These are phyloP conservation scores for Trichophyton verrucosum DNA, from an alignment of 2,329 filamentous ascomycete genomes.

Conservation along the genomic window DNA sequence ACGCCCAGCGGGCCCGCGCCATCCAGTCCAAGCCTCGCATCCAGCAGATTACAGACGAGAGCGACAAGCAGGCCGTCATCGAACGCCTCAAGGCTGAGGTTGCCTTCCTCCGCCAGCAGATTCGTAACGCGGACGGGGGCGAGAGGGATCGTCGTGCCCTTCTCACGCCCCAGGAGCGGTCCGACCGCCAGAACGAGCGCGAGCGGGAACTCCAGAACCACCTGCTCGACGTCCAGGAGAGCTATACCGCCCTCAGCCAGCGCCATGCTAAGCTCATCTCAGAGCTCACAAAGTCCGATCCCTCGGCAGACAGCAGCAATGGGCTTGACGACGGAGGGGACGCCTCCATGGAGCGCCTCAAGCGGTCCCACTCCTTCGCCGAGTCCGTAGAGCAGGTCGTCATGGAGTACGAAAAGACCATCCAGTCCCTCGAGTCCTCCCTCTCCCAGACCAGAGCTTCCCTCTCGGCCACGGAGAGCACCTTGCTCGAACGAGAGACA, in stretches of 20 bases:
- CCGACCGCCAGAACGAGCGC: slow-evolving; percentile 67
- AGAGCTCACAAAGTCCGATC: slow-evolving; percentile 62
- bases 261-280: slow-evolving; percentile 92
- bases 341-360: slow-evolving; percentile 76
- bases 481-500: slow-evolving; percentile 79
- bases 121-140: slow-evolving; percentile 64
- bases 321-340: slow-evolving; percentile 48
- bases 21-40: slow-evolving; percentile 98
- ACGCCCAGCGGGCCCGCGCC: slow-evolving; percentile 85
- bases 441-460: slow-evolving; percentile 77
- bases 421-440: slow-evolving; percentile 82
- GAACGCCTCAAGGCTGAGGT: slow-evolving; percentile 90
- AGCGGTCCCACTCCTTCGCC: slow-evolving; percentile 90
- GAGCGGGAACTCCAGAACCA: slow-evolving; percentile 90
- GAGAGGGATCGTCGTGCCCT: slow-evolving; percentile 40
- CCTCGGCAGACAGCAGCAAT: too few species aligned
- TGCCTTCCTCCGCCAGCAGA: slow-evolving; percentile 83
- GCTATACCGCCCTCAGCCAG: slow-evolving; percentile 79
- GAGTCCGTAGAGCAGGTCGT: slow-evolving; percentile 94
- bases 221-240: slow-evolving; percentile 82
- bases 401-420: slow-evolving; percentile 96
- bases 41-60: slow-evolving; percentile 75
- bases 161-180: slow-evolving; percentile 53
- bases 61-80: slow-evolving; percentile 86
- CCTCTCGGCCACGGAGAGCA: slow-evolving; percentile 73